phyloP scores from a whole-genome alignment of 768 basidiomycete species.

The Boletus pseudo-olivaceus region DNA sequence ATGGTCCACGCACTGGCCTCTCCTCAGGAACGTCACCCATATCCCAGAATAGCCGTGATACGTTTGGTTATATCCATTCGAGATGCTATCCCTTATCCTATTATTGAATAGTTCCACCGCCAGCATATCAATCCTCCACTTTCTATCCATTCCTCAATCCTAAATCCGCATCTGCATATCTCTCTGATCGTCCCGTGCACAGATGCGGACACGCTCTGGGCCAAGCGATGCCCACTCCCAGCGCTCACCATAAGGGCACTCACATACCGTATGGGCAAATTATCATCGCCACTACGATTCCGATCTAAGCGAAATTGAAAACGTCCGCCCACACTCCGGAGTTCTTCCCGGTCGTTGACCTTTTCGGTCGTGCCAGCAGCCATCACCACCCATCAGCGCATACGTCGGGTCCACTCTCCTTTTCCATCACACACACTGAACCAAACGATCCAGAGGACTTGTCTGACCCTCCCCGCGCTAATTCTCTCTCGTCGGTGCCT shows the following conservation, averaged over 20 bases:
- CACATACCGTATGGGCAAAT: constrained; percentile 13
- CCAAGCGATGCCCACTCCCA: not conserved
- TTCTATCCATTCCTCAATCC: not conserved
- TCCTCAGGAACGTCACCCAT: constrained; percentile 16
- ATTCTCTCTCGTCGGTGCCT: constrained; percentile 9
- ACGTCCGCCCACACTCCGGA: constrained; percentile 10
- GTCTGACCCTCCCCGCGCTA: not conserved
- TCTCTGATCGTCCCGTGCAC: not conserved
- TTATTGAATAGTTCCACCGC: constrained; percentile 2
- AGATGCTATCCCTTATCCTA: constrained; percentile 8
- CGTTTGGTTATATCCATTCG: constrained; percentile 8
- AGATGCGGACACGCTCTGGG: not conserved
- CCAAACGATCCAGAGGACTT: not conserved
- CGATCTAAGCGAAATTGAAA: constrained; percentile 32
- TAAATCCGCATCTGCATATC: no score
- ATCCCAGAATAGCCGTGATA: constrained; percentile 17
- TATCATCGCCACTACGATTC: constrained; percentile 24
- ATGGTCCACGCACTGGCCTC: constrained; percentile 12
- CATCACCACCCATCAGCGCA: not conserved
- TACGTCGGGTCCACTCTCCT: not conserved
- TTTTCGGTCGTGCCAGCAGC: not conserved
- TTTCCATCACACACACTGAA: not conserved
- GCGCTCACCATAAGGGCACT: constrained; percentile 1
- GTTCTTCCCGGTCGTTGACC: constrained; percentile 10
- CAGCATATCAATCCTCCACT: constrained; percentile 2